Evolutionary conservation across 1,139 yeast species (phyloP).

Genomic region (Yamadazyma trypodendri): DNA sequence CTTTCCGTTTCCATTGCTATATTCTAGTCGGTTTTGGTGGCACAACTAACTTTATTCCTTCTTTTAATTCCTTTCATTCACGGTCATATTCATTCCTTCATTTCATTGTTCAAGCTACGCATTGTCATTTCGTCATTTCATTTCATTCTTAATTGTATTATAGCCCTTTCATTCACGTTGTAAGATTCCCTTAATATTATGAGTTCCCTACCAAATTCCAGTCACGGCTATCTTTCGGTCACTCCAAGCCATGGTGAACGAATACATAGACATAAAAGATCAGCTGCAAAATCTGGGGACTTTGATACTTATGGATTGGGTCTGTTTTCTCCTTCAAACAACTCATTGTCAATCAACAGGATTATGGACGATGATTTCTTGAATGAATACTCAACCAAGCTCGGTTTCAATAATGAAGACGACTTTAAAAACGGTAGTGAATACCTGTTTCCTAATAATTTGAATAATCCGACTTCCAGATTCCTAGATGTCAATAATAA

Average conservation of each 20-base stretch:
- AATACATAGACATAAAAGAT: conserved; percentile 64
- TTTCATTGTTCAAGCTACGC: background rate
- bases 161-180: background rate
- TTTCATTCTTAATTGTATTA: background rate
- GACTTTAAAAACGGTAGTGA: conserved; percentile 31
- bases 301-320: conserved; percentile 53
- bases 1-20: no score
- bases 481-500: conserved; percentile 2
- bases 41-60: conserved; percentile 2
- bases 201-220: conserved; percentile 16
- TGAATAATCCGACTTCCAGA: conserved; percentile 16
- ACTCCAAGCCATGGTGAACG: conserved; percentile 21
- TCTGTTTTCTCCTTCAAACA: conserved; percentile 27
- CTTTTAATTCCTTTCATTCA: conserved; percentile 1
- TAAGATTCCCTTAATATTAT: conserved; percentile 3
- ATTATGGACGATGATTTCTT: conserved; percentile 15
- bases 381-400: conserved; percentile 21
- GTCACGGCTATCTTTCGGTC: conserved; percentile 17
- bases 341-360: conserved; percentile 4
- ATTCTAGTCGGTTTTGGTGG: background rate
- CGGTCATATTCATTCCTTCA: background rate
- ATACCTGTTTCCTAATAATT: conserved; percentile 33
- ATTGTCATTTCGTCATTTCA: background rate
- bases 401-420: conserved; percentile 34
- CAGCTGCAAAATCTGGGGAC: conserved; percentile 75